These are phyloP conservation scores for Podila epicladia DNA, from an alignment of 192 early-diverging fungal species.

Conservation along the genomic window DNA sequence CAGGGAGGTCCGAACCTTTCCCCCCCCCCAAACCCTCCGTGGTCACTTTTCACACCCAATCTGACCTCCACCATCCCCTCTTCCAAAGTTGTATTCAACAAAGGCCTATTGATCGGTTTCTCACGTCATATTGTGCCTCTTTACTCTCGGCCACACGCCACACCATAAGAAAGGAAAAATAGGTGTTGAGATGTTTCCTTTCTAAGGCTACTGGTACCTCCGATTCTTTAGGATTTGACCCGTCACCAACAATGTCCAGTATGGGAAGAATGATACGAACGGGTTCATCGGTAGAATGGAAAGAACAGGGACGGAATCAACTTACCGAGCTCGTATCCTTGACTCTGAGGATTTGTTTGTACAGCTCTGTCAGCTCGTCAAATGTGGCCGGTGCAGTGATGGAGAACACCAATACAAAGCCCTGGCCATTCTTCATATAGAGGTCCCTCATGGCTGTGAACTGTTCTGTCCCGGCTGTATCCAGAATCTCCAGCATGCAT, in stretches of 20 bases:
- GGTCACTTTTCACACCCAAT: too few species aligned
- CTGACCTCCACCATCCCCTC: too few species aligned
- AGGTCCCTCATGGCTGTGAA: slow-evolving; percentile 81
- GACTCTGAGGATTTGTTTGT: slow-evolving; percentile 79
- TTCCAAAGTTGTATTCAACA: too few species aligned
- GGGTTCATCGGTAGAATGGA: neutral
- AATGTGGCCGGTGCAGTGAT: slow-evolving; percentile 79
- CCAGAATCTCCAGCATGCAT: slow-evolving; percentile 90
- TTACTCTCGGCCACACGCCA: too few species aligned
- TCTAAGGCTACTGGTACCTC: too few species aligned
- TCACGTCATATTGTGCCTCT: too few species aligned
- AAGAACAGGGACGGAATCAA: neutral
- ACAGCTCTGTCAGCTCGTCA: slow-evolving; percentile 79
- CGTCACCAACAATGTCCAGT: neutral
- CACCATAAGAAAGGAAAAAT: too few species aligned
- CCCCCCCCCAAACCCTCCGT: too few species aligned
- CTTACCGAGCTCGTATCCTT: slow-evolving; percentile 78
- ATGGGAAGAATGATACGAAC: neutral
- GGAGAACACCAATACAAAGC: slow-evolving; percentile 88
- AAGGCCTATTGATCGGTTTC: too few species aligned
- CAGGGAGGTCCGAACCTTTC: too few species aligned
- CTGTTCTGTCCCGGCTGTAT: slow-evolving; percentile 84
- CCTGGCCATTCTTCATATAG: slow-evolving; percentile 92
- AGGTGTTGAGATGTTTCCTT: too few species aligned
- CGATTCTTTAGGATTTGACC: too few species aligned